Percentiles rank a stretch among this genome's conserved stretches.
These are phyloP conservation scores for Schizophyllum amplum DNA, from an alignment of 1,284 basidiomycete genomes.

Conservation along the genomic window DNA sequence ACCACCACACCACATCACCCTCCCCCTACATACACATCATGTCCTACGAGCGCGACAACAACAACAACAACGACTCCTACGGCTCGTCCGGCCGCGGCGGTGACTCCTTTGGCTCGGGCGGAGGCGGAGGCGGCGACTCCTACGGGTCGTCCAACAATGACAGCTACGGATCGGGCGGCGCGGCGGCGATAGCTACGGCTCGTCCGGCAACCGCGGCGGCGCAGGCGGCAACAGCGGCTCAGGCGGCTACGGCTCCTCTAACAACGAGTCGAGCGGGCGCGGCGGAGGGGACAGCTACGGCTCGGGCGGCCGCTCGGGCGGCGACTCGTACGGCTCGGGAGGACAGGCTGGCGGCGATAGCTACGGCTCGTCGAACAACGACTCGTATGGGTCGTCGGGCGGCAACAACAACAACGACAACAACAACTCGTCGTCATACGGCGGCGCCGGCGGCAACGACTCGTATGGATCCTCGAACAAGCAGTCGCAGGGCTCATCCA, in stretches of 20 bases:
- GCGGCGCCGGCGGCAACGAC: constrained; percentile 9
- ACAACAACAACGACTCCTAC: constrained; percentile 3
- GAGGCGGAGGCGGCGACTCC: constrained; percentile 1
- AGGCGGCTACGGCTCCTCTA: constrained; percentile 5
- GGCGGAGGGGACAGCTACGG: too few relatives aligned
- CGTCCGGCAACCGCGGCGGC: background rate
- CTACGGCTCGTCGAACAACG: constrained; percentile 13
- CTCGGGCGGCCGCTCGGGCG: background rate
- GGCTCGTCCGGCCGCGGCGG: constrained; percentile 14
- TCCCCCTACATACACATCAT: background rate
- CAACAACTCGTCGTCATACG: constrained; percentile 14
- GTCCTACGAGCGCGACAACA: too few relatives aligned
- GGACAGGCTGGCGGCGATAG: constrained; percentile 5
- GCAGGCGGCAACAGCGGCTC: too few relatives aligned
- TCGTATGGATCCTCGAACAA: constrained; percentile 11
- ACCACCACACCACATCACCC: background rate
- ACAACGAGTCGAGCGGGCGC: constrained; percentile 7
- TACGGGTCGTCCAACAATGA: constrained; percentile 16
- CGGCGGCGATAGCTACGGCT: constrained; percentile 12
- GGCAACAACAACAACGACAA: constrained; percentile 11
- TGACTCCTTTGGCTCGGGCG: background rate
- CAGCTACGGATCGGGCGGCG: constrained; percentile 10
- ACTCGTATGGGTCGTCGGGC: constrained; percentile 7
- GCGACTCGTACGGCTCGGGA: background rate
- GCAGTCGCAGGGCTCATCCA: constrained; percentile 12